Percentiles rank a stretch among this genome's conserved stretches.
Evolutionary conservation across 2,329 filamentous ascomycete species (phyloP).

Genomic region (Ophiostoma fasciatum): DNA sequence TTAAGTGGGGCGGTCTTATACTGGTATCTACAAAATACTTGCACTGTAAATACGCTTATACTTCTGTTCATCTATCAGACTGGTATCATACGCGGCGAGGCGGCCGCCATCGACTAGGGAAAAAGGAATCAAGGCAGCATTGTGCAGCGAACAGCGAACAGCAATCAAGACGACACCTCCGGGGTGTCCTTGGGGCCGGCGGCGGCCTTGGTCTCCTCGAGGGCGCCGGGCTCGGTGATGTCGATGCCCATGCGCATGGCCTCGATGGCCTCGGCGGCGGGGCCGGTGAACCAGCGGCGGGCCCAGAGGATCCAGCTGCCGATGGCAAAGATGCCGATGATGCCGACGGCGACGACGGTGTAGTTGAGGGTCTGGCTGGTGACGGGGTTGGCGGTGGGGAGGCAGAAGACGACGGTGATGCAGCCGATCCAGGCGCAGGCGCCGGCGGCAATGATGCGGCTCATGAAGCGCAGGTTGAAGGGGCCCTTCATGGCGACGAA

Average conservation of each 20-base stretch:
- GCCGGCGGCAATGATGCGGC: conserved; percentile 29
- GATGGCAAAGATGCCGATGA: conserved; percentile 33
- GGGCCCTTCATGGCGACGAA: conserved; percentile 38
- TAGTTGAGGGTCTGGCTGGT: conserved; percentile 43
- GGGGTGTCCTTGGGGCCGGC: too few relatives aligned
- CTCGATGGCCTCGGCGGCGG: conserved; percentile 35
- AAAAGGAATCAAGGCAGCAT: too few relatives aligned
- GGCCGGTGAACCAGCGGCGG: conserved; percentile 39
- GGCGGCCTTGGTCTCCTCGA: conserved; percentile 22
- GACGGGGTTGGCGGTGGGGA: conserved; percentile 40
- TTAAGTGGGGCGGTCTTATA: too few relatives aligned
- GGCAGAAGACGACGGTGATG: conserved; percentile 42
- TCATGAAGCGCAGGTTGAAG: conserved; percentile 34
- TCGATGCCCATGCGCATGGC: conserved; percentile 34
- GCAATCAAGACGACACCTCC: too few relatives aligned
- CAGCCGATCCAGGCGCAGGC: conserved; percentile 37
- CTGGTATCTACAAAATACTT: too few relatives aligned
- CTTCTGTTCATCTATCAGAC: too few relatives aligned
- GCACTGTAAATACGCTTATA: too few relatives aligned
- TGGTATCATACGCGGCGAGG: too few relatives aligned
- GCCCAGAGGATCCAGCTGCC: conserved; percentile 37
- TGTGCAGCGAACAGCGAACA: too few relatives aligned
- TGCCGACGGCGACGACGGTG: conserved; percentile 42
- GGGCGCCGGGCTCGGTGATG: conserved; percentile 27
- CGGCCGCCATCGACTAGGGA: too few relatives aligned